Base-by-base conservation (phyloP, 2,329 filamentous ascomycete genomes). In the Sodiomyces alkalinus region DNA sequence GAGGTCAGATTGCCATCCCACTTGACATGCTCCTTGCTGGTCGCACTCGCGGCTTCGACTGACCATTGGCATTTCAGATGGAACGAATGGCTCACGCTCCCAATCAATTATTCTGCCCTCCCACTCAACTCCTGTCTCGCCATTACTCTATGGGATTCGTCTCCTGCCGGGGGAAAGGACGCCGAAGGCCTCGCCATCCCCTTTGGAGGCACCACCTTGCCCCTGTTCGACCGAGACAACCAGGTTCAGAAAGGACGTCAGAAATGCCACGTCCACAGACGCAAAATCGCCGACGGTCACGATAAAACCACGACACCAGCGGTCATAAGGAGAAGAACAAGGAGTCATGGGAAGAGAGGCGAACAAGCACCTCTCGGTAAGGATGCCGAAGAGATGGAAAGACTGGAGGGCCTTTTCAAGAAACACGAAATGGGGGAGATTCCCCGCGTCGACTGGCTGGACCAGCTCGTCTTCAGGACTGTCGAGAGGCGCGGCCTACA, bases 371-470 rank as follows among this genome's bases (percentile, higher is more conserved):
- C 58, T 1, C 56, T 70, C n/a, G 73, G 80, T 32, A 77, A 77
- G 40, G 74, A 92, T 34, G 58, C 58, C n/a, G 74, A 82, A 29
- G 90, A 98, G 52, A 66, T 94, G 36, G 85, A 94, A 42, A 68
- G 90, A 12, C 68, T 98, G 40, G 86, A 96, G 46, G 77, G 74
- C 30, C 53, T 96, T 14, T 80, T 98, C 48, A 98, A 98, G 55
- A 92, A 93, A 53, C 90, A 96, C 46, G 92, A 98, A 48, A 92
- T 94, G 79, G 86, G 85, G 12, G 90, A 98, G 48, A 87, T 98
- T 16, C 75, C 82, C 1, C 73, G 85, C 11, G 80, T 93, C 26
- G 82, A 92, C 43, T 98, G 90, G 92, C 68, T 98, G 23, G 90
- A 98, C 49, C 81, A 90, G 44, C 67, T 96, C 41, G 86, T 94